These are phyloP conservation scores for Synchytrium microbalum DNA, from an alignment of 371 early-diverging fungal genomes.

Conservation along the genomic window DNA sequence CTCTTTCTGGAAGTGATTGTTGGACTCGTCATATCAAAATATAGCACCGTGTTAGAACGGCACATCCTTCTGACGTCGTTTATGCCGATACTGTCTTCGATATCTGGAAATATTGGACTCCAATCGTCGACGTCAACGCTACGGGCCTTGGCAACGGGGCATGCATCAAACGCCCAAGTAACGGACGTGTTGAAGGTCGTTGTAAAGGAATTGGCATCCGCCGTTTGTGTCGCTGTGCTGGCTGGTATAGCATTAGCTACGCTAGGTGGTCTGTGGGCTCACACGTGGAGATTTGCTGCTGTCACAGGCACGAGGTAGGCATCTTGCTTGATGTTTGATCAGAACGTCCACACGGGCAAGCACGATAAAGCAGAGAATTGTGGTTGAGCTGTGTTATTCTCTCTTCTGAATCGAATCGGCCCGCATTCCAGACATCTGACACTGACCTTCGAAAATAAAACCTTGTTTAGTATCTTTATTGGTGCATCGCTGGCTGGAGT, in stretches of 20 bases:
- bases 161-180: slow-evolving; percentile 19
- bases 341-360: too few relatives aligned
- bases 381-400: too few relatives aligned
- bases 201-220: slow-evolving; percentile 21
- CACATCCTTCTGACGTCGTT: slow-evolving; percentile 29
- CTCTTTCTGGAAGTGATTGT: slow-evolving; percentile 30
- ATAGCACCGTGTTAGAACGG: slow-evolving; percentile 8
- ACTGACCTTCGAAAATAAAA: neutral
- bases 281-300: slow-evolving; percentile 13
- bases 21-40: slow-evolving; percentile 20
- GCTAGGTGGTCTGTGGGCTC: slow-evolving; percentile 18
- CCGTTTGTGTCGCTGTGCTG: slow-evolving; percentile 14
- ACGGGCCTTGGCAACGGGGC: slow-evolving; percentile 34
- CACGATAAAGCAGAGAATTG: too few relatives aligned
- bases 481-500: slow-evolving; percentile 19
- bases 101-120: slow-evolving; percentile 35
- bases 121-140: slow-evolving; percentile 35
- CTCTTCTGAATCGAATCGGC: too few relatives aligned
- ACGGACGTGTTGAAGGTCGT: slow-evolving; percentile 17
- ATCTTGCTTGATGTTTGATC: too few relatives aligned
- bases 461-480: slow-evolving; percentile 16
- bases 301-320: slow-evolving; percentile 22
- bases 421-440: neutral
- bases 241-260: slow-evolving; percentile 11
- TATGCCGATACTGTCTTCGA: slow-evolving; percentile 30